Evolutionary conservation across 75 land plant species (phyloP).

Genomic region (Azolla pinnata): DNA sequence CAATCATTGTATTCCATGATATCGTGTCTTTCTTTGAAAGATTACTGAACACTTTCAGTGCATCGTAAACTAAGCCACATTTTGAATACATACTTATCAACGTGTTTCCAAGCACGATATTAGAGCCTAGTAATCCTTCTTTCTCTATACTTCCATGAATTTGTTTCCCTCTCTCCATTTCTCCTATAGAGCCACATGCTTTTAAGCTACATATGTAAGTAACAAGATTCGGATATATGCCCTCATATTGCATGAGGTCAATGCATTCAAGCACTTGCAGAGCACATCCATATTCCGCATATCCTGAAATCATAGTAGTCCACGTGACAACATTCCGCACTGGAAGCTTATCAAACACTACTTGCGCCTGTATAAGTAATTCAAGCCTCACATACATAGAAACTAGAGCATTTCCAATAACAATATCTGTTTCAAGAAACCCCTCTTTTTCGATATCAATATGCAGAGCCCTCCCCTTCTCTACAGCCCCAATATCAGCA

Average conservation of each 20-base stretch:
- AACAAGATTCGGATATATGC: slow-evolving; percentile 14
- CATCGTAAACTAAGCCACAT: too few species aligned
- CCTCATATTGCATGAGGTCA: slow-evolving; percentile 8
- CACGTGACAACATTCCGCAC: slow-evolving; percentile 21
- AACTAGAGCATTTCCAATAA: slow-evolving; percentile 19
- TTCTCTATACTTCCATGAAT: too few species aligned
- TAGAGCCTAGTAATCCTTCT: too few species aligned
- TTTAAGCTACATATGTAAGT: slow-evolving; percentile 7
- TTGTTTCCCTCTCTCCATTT: too few species aligned
- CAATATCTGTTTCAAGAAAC: slow-evolving; percentile 10
- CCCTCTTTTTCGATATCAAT: slow-evolving; percentile 28
- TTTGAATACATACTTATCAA: too few species aligned
- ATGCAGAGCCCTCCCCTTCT: slow-evolving; percentile 31
- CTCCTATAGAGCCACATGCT: too few species aligned
- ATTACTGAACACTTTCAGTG: too few species aligned
- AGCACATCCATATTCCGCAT: slow-evolving; percentile 8
- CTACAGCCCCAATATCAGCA: slow-evolving; percentile 27
- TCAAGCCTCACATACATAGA: slow-evolving; percentile 19
- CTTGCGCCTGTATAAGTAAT: slow-evolving; percentile 5
- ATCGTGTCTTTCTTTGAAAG: too few species aligned
- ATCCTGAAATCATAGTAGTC: slow-evolving; percentile 28
- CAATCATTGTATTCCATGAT: too few species aligned
- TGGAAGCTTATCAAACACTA: slow-evolving; percentile 16
- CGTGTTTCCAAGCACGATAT: slow-evolving; percentile 10
- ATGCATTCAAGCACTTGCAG: slow-evolving; percentile 14